These are phyloP conservation scores for Triticum aestivum DNA, from an alignment of 176 grass and related monocot genomes.

Conservation along the genomic window DNA sequence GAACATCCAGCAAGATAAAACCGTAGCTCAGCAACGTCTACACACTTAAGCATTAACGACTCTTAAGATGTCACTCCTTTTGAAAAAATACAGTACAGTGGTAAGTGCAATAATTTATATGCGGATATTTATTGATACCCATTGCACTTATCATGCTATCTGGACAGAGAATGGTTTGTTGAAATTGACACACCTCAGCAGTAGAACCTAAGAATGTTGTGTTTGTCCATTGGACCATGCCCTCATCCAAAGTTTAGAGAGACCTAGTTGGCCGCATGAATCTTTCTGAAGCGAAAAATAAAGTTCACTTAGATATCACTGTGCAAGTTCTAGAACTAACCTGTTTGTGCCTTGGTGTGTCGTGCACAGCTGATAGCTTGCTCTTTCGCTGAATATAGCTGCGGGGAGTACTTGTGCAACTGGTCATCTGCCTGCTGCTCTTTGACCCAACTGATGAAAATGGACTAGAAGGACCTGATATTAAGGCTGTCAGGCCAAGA, in stretches of 20 bases:
- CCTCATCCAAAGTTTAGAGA: constrained; percentile 16
- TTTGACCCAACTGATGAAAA: constrained; percentile 47
- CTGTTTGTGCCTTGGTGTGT: constrained; percentile 70
- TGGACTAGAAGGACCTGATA: constrained; percentile 53
- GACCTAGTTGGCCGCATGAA: neutral
- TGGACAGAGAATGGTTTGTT: neutral
- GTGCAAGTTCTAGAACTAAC: constrained; percentile 41
- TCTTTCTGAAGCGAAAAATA: neutral
- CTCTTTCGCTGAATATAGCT: constrained; percentile 59
- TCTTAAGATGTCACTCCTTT: neutral
- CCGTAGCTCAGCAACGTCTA: neutral
- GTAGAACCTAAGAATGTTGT: neutral
- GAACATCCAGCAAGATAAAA: constrained; percentile 11
- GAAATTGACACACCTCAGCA: neutral
- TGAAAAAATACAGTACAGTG: neutral
- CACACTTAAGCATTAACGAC: neutral
- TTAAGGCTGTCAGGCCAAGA: constrained; percentile 68
- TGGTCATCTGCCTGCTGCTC: constrained; percentile 54
- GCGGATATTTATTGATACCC: neutral
- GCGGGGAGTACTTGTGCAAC: constrained; percentile 67
- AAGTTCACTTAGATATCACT: neutral
- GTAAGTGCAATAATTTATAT: neutral
- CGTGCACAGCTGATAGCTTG: constrained; percentile 45
- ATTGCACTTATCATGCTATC: neutral
- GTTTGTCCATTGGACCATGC: neutral